Evolutionary conservation across 371 early-diverging fungal species (phyloP).

Genomic region (Conidiobolus incongruus): DNA sequence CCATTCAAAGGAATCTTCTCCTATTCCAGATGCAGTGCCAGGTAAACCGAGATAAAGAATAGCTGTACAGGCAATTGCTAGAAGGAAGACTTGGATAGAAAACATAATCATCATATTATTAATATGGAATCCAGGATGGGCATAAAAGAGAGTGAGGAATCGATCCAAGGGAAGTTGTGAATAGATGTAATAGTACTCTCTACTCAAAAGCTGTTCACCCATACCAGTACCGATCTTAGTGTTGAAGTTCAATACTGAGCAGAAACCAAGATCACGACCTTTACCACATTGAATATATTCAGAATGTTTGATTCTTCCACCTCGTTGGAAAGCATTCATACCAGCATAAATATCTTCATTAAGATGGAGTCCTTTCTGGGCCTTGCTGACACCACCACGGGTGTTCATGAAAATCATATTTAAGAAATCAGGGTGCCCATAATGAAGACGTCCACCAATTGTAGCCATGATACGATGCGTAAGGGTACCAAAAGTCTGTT

Average conservation of each 20-base stretch:
- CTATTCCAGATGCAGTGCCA: conserved; percentile 21
- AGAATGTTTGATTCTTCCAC: conserved; percentile 72
- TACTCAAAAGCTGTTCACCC: conserved; percentile 79
- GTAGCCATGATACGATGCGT: conserved; percentile 73
- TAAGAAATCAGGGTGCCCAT: conserved; percentile 83
- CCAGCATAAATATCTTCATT: conserved; percentile 90
- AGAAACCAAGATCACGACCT: conserved; percentile 79
- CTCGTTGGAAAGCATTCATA: conserved; percentile 68
- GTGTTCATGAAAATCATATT: conserved; percentile 77
- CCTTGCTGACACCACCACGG: conserved; percentile 73
- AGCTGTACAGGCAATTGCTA: conserved; percentile 48
- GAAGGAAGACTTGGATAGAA: conserved; percentile 63
- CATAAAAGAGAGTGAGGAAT: conserved; percentile 72
- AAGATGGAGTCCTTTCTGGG: conserved; percentile 73
- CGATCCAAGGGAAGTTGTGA: conserved; percentile 64
- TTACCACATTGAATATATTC: conserved; percentile 87
- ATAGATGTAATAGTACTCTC: conserved; percentile 78
- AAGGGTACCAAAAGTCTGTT: conserved; percentile 71
- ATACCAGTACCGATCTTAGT: conserved; percentile 84
- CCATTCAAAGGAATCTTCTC: conserved; percentile 19
- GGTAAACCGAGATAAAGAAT: conserved; percentile 25
- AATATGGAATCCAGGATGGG: conserved; percentile 78
- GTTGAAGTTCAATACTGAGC: conserved; percentile 69
- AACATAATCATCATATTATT: conserved; percentile 79
- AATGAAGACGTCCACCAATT: conserved; percentile 63